A percentile compares a stretch with the other conserved stretches of the same genome.
Conservation (phyloP, 306 rosid genomes). For the Prunus mongolica region DNA sequence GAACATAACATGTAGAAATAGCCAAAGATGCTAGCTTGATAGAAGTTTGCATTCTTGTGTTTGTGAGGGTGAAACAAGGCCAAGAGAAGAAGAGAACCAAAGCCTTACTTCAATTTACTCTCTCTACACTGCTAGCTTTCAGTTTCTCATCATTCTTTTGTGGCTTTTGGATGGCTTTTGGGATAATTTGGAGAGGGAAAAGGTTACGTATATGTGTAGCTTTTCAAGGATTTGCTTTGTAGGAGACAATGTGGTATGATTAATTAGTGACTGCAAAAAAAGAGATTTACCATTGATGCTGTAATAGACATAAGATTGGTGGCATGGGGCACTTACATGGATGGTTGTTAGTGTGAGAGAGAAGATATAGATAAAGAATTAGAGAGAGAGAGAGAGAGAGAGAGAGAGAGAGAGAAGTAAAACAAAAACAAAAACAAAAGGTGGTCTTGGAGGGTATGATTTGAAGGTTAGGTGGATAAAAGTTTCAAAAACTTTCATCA, state of each 20-base stretch:
- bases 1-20: conserved; percentile 31
- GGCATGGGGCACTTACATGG: neutral
- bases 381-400: neutral
- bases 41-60: conserved; percentile 46
- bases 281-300: neutral
- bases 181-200: neutral
- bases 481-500: neutral
- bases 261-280: neutral
- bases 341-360: conserved; percentile 14
- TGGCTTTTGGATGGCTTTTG: neutral
- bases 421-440: neutral
- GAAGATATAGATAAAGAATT: conserved; percentile 6
- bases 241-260: conserved; percentile 1
- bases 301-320: neutral
- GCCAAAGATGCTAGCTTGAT: conserved; percentile 23
- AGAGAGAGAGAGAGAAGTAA: neutral
- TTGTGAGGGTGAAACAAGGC: conserved; percentile 7
- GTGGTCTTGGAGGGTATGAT: neutral
- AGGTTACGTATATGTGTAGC: neutral
- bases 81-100: conserved; percentile 2
- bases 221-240: conserved; percentile 14
- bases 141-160: neutral
- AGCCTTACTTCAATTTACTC: conserved; percentile 3
- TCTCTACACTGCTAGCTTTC: neutral
- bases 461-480: conserved; percentile 10